Percentiles rank a stretch among this genome's conserved stretches.
Conservation (phyloP, 2,329 filamentous ascomycete species). For the Zasmidium angulare region DNA sequence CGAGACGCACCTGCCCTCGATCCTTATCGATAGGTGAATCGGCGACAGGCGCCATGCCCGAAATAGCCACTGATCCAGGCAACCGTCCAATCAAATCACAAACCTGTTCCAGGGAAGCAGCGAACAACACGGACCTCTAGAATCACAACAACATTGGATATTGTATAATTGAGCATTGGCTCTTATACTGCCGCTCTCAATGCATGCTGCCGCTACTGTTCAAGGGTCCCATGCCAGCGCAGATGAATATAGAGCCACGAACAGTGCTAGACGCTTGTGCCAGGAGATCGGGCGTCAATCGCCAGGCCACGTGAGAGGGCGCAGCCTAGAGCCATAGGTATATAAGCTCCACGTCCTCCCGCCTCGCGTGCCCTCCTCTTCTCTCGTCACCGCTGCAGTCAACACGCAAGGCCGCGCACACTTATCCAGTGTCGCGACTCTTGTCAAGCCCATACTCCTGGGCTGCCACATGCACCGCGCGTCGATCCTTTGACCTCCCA, state of each 20-base stretch:
- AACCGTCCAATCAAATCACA: background rate
- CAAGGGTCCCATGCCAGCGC: background rate
- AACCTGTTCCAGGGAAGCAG: too few relatives aligned
- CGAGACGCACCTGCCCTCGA: background rate
- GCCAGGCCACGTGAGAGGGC: constrained; percentile 2
- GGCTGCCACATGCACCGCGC: constrained; percentile 53
- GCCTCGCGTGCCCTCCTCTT: constrained; percentile 14
- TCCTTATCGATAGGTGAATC: background rate
- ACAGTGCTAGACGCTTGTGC: background rate
- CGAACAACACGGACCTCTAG: too few relatives aligned
- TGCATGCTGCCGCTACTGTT: background rate
- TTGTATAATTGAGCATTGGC: background rate
- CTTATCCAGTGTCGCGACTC: constrained; percentile 18
- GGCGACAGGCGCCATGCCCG: background rate
- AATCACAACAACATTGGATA: background rate
- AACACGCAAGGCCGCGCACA: constrained; percentile 27
- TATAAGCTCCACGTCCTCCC: constrained; percentile 5
- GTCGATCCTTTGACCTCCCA: constrained; percentile 45
- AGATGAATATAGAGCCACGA: background rate
- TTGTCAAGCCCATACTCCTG: constrained; percentile 47
- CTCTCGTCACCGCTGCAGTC: constrained; percentile 34
- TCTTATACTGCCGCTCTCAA: background rate
- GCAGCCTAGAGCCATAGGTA: background rate
- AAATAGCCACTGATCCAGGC: background rate
- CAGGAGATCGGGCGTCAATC: background rate